Conservation (phyloP, 208 protist genomes). For the Phytomonas francai region DNA sequence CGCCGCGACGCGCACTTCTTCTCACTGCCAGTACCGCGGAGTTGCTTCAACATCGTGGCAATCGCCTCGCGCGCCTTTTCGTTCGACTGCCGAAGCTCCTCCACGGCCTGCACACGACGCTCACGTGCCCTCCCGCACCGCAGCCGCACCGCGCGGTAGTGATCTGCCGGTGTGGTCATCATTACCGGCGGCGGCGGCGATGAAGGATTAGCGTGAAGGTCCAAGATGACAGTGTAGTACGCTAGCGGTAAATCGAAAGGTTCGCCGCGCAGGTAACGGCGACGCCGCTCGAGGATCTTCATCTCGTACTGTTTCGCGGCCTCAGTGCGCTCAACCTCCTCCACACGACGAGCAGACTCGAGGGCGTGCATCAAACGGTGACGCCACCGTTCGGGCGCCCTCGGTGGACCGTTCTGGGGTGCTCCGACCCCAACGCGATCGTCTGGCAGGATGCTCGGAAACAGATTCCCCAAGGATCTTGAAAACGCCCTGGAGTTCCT, state of each 20-base stretch:
- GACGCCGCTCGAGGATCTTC: slow-evolving; percentile 17
- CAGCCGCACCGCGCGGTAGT: slow-evolving; percentile 11
- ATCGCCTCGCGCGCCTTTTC: slow-evolving; percentile 16
- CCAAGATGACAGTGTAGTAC: slow-evolving; percentile 26
- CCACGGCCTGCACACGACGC: slow-evolving; percentile 13
- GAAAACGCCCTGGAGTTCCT: too few species aligned
- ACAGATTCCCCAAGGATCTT: too few species aligned
- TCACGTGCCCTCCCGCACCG: slow-evolving; percentile 10
- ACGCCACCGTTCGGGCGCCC: slow-evolving; percentile 4
- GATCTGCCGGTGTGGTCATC: slow-evolving; percentile 13
- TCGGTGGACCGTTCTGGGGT: slow-evolving; percentile 13
- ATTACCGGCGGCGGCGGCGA: neutral
- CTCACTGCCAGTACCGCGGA: neutral
- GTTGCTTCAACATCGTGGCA: slow-evolving; percentile 10
- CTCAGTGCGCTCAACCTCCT: slow-evolving; percentile 9
- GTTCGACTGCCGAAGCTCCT: slow-evolving; percentile 19
- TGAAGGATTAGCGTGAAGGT: neutral
- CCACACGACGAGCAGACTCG: slow-evolving; percentile 18
- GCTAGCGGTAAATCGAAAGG: slow-evolving; percentile 34
- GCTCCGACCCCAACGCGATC: slow-evolving; percentile 12
- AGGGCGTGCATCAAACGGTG: slow-evolving; percentile 16
- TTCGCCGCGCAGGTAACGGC: slow-evolving; percentile 24
- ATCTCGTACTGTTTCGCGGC: slow-evolving; percentile 8
- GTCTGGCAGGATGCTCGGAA: too few species aligned
- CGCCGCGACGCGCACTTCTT: slow-evolving; percentile 5